These are phyloP conservation scores for Sugiyamaella neomexicana DNA, from an alignment of 1,139 yeast genomes.

Conservation along the genomic window DNA sequence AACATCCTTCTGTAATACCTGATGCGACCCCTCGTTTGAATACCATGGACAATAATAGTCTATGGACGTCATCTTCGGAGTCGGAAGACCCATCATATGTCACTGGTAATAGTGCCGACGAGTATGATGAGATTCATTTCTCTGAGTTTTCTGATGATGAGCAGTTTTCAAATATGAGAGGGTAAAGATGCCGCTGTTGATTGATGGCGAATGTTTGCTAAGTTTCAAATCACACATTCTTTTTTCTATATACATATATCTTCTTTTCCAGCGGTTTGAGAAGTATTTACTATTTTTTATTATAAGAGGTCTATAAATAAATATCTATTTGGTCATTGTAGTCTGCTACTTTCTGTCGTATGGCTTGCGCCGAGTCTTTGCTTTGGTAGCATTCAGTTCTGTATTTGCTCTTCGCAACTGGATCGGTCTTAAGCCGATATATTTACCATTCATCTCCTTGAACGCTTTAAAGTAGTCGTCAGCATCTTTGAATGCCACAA, in stretches of 20 bases:
- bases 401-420: constrained; percentile 67
- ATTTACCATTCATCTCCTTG: constrained; percentile 74
- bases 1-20: not conserved
- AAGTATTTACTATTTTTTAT: not conserved
- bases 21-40: not conserved
- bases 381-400: constrained; percentile 42
- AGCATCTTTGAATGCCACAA: constrained; percentile 62
- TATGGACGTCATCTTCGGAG: constrained; percentile 6
- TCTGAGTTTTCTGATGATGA: constrained; percentile 24
- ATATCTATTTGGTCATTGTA: not conserved
- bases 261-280: not conserved
- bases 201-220: not conserved
- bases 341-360: constrained; percentile 14
- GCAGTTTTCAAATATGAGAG: not conserved
- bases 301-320: not conserved
- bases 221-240: not conserved
- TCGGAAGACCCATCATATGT: constrained; percentile 5
- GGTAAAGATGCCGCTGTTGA: constrained; percentile 11
- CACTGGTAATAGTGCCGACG: constrained; percentile 12
- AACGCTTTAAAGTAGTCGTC: constrained; percentile 67
- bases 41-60: not conserved
- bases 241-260: not conserved
- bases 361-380: constrained; percentile 23
- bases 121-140: constrained; percentile 25
- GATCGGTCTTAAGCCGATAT: constrained; percentile 72